A percentile compares a stretch with the other conserved stretches of the same genome.
Conservation (phyloP, 2,329 filamentous ascomycete species). For the Tolypocladium tundrense region DNA sequence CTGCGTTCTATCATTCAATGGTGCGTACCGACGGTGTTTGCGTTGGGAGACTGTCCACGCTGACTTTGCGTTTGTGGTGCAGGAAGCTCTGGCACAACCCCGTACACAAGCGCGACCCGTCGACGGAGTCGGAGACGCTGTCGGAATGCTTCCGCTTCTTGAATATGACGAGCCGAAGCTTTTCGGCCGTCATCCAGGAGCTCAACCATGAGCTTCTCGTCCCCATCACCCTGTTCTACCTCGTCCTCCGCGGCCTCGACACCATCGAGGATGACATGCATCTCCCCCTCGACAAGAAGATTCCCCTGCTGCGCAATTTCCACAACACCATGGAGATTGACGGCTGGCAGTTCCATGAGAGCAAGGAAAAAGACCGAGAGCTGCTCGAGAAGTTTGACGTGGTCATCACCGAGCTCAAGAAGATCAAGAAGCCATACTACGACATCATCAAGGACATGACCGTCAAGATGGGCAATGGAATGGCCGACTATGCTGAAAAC, state of each 20-base stretch:
- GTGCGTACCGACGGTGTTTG: slow-evolving; percentile 35
- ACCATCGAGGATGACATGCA: slow-evolving; percentile 99
- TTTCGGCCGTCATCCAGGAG: slow-evolving; percentile 87
- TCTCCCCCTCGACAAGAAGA: slow-evolving; percentile 69
- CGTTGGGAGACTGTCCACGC: background rate
- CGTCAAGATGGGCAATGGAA: slow-evolving; percentile 91
- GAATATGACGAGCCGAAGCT: slow-evolving; percentile 83
- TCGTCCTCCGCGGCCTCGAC: slow-evolving; percentile 82
- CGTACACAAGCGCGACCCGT: slow-evolving; percentile 70
- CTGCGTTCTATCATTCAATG: slow-evolving; percentile 82
- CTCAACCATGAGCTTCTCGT: slow-evolving; percentile 88
- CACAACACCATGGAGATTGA: slow-evolving; percentile 67
- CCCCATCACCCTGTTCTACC: slow-evolving; percentile 84
- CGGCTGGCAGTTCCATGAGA: slow-evolving; percentile 84
- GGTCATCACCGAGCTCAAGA: slow-evolving; percentile 77
- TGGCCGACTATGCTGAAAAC: slow-evolving; percentile 90
- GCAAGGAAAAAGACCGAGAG: slow-evolving; percentile 89
- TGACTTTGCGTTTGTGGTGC: slow-evolving; percentile 9
- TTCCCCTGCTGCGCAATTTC: slow-evolving; percentile 77
- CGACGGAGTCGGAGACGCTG: slow-evolving; percentile 64
- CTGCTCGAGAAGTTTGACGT: slow-evolving; percentile 87
- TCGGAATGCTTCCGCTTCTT: slow-evolving; percentile 81
- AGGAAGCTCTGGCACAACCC: slow-evolving; percentile 98
- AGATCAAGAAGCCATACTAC: slow-evolving; percentile 75
- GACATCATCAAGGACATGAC: slow-evolving; percentile 89